Evolutionary conservation across 2,329 filamentous ascomycete genomes (phyloP), one percentile per base, ranked within the genome.

Genomic region (Rhytidhysteron rufulum): DNA sequence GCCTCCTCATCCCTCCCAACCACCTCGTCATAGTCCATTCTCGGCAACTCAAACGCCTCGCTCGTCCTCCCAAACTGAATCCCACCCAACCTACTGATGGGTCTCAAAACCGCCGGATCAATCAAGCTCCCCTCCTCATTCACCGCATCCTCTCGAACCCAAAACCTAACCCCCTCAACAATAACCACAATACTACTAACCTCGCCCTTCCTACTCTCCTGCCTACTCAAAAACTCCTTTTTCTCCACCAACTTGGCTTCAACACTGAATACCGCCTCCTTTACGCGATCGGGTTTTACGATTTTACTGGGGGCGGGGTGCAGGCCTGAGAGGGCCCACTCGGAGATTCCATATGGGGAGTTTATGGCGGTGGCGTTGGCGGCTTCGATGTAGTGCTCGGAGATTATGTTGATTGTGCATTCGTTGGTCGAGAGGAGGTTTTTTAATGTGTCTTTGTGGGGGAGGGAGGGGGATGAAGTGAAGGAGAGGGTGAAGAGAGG

Each of bases 131-230:
- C 77, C 7, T 88, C 83, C 58, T 86, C 80, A 53, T 95, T 87
- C 45, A 95, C 71, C 2, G 89, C 89, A 67, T 96, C 91, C 61
- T 94, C 88, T 39, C 90, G 71, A 2, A 83, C 88, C 88, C 90
- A 96, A 60, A 96, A 95, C 20, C 83, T 75, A 24, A 86, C 82
- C 0, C 88, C 91, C 68, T 96, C 88, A 10, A 96, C 73, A 24
- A 95, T 77, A 2, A 79, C 85, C 47, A 95, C 58, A 4, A 85
- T 83, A 1, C 84, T 81, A 1, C 84, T 84, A 71, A 82, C 89
- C 68, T 83, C 84, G 2, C 86, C 88, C 0, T 73, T 73, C 38
- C 76, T 75, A 62, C 83, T 87, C 63, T 91, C 83, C n/a, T n/a
- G n/a, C 24, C 13, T 27, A 27, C 24, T 27, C 7, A 8, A 13